A percentile compares a stretch with the other conserved stretches of the same genome.
Evolutionary conservation across 106 monocot species (phyloP).

Genomic region (Agapanthus africanus): DNA sequence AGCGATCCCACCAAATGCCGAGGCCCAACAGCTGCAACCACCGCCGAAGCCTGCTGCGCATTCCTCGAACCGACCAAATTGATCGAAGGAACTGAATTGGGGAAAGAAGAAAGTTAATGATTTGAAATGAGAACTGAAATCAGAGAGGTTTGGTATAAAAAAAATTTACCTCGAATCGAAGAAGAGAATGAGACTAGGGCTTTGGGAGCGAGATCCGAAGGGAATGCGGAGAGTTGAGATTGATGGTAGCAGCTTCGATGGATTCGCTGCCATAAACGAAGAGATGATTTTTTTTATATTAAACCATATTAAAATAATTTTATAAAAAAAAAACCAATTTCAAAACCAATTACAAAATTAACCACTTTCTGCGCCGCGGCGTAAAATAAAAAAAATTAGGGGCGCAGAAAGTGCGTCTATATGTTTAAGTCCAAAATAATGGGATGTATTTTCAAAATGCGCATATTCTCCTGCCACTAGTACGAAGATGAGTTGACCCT

Average conservation of each 20-base stretch:
- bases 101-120: background rate
- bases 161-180: slow-evolving; percentile 12
- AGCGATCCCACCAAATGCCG: slow-evolving; percentile 24
- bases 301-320: no score
- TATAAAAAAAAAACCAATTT: no score
- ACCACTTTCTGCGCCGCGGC: no score
- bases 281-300: no score
- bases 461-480: no score
- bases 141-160: background rate
- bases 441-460: no score
- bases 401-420: no score
- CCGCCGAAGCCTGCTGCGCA: slow-evolving; percentile 6
- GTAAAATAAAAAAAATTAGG: no score
- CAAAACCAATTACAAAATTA: no score
- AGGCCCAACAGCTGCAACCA: slow-evolving; percentile 7
- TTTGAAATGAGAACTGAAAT: background rate
- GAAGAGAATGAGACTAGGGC: slow-evolving; percentile 9
- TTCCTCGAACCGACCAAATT: slow-evolving; percentile 1
- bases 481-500: no score
- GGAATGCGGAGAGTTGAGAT: background rate
- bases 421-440: no score
- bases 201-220: slow-evolving; percentile 6
- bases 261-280: background rate
- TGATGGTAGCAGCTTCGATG: slow-evolving; percentile 5
- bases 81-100: slow-evolving; percentile 9